Evolutionary conservation across 352 stramenopile species (phyloP).

Genomic region (Phytophthora pinifolia): DNA sequence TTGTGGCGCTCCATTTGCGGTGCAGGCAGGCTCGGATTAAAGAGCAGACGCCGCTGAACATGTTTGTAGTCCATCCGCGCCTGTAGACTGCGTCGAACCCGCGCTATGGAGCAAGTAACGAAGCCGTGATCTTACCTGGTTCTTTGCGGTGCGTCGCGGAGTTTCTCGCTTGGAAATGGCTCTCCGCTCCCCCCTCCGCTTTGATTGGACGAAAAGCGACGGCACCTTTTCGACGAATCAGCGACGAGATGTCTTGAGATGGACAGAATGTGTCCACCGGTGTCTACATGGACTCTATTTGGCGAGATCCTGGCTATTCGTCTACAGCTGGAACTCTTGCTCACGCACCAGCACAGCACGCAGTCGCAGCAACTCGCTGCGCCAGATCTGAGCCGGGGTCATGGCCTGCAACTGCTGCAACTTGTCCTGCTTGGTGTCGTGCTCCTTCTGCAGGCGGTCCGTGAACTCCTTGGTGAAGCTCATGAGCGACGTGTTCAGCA

Average conservation of each 20-base stretch:
- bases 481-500: slow-evolving; percentile 98
- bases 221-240: slow-evolving; percentile 27
- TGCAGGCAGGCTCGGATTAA: not conserved
- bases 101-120: not conserved
- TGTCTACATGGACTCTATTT: slow-evolving; percentile 29
- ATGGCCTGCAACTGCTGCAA: slow-evolving; percentile 89
- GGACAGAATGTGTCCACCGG: slow-evolving; percentile 12
- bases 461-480: slow-evolving; percentile 96
- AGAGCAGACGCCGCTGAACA: slow-evolving; percentile 10
- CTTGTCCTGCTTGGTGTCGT: slow-evolving; percentile 86
- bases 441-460: slow-evolving; percentile 90
- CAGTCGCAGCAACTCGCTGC: slow-evolving; percentile 55
- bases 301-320: slow-evolving; percentile 7
- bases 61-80: not conserved
- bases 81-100: not conserved
- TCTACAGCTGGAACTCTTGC: slow-evolving; percentile 58
- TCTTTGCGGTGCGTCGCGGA: slow-evolving; percentile 23
- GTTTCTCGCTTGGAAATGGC: slow-evolving; percentile 32
- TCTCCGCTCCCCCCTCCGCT: slow-evolving; percentile 7
- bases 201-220: slow-evolving; percentile 32
- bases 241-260: not conserved
- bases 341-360: slow-evolving; percentile 64
- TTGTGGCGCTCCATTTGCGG: slow-evolving; percentile 4
- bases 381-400: slow-evolving; percentile 89
- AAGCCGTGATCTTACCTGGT: slow-evolving; percentile 30